A percentile compares a stretch with the other conserved stretches of the same genome.
phyloP scores from a whole-genome alignment of 2,329 filamentous ascomycete species.

The Claviceps arundinis region DNA sequence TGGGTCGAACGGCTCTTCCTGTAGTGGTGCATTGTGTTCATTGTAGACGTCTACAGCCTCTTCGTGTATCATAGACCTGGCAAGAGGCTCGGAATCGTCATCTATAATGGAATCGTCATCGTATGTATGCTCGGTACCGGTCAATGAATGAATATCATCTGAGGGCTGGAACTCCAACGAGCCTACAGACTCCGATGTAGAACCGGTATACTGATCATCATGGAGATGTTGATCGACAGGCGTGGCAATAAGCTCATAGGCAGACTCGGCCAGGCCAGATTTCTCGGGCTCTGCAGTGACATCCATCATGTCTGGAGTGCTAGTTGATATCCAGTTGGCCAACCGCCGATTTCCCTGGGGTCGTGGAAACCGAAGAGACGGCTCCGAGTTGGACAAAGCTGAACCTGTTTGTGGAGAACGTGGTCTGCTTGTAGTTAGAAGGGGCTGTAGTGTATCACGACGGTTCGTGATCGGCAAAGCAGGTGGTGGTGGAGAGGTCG shows the following conservation, averaged over 20 bases:
- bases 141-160: constrained; percentile 39
- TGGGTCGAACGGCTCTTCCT: constrained; percentile 5
- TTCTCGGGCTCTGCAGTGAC: constrained; percentile 30
- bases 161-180: constrained; percentile 35
- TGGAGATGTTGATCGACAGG: constrained; percentile 40
- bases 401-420: constrained; percentile 7
- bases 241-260: constrained; percentile 40
- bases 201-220: constrained; percentile 33
- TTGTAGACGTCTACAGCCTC: constrained; percentile 4
- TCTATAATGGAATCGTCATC: constrained; percentile 28
- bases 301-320: constrained; percentile 44
- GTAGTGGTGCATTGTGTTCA: background rate
- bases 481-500: constrained; percentile 11
- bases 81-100: constrained; percentile 14
- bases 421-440: constrained; percentile 10
- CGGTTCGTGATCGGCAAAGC: constrained; percentile 15
- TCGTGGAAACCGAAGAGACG: constrained; percentile 41
- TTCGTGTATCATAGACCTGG: constrained; percentile 7
- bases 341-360: constrained; percentile 42
- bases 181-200: constrained; percentile 34
- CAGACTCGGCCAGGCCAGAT: constrained; percentile 40
- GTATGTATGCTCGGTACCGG: constrained; percentile 34
- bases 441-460: constrained; percentile 17
- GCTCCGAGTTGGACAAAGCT: constrained; percentile 28
- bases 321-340: constrained; percentile 46